A percentile compares a stretch with the other conserved stretches of the same genome.
Conservation (phyloP, 768 basidiomycete genomes). For the Russula dissimulans region DNA sequence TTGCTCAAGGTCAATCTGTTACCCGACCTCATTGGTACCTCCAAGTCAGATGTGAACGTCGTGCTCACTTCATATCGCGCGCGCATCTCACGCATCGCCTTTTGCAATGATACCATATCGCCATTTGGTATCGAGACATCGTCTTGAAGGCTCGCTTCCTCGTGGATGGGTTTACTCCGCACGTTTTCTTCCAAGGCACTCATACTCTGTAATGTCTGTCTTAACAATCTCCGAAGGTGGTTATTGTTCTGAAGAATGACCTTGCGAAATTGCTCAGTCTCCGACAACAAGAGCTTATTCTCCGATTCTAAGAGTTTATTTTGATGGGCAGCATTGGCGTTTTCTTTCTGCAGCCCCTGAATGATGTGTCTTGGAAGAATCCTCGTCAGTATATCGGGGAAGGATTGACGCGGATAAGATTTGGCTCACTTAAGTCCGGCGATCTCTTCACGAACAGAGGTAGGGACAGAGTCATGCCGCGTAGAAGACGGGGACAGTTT, state of each 20-base stretch:
- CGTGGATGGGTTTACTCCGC: conserved; percentile 46
- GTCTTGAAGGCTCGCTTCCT: conserved; percentile 35
- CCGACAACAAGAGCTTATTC: conserved; percentile 57
- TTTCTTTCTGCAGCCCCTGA: conserved; percentile 82
- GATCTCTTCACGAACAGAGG: conserved; percentile 53
- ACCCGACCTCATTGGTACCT: background rate
- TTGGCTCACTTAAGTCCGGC: conserved; percentile 66
- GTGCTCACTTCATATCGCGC: conserved; percentile 42
- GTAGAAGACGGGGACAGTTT: conserved; percentile 25
- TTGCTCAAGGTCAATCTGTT: conserved; percentile 58
- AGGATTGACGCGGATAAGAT: background rate
- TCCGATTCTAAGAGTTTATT: conserved; percentile 69
- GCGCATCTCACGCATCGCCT: conserved; percentile 39
- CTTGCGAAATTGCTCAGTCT: conserved; percentile 66
- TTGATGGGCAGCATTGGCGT: conserved; percentile 46
- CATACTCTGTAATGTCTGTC: conserved; percentile 44
- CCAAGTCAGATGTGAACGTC: background rate
- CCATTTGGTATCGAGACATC: conserved; percentile 19
- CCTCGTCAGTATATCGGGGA: background rate
- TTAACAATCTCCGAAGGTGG: background rate
- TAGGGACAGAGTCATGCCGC: conserved; percentile 37
- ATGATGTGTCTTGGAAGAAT: conserved; percentile 62
- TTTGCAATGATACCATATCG: conserved; percentile 36
- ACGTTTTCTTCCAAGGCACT: conserved; percentile 68
- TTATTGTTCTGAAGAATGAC: conserved; percentile 28